Base-by-base conservation (phyloP, 176 grass and related monocot genomes). In the Chloris gayana region DNA sequence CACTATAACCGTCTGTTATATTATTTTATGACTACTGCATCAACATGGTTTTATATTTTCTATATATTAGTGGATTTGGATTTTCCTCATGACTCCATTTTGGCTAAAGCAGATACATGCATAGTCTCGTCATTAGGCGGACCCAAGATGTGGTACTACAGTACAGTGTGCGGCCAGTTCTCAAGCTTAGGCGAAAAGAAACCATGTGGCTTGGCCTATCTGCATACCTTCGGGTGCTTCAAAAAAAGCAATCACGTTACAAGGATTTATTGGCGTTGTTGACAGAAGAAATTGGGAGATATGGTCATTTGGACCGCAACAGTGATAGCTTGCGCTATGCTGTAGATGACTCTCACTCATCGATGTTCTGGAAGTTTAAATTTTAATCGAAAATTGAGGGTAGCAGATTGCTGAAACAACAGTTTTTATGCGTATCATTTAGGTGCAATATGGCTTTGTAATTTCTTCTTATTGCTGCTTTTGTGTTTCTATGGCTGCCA, bases 321-420 rank as follows among this genome's bases (percentile, higher is more conserved):
- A 92, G 32, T 31, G 84, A 69, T 51, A 62, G 57, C 62, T 66
- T 98, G 77, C 73, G 60, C 56, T 92, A 98, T 51, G 95, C 91
- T 57, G 87, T 98, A 19, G 81, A 94, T 71, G 89, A 90, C 51
- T 92, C 85, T 41, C 95, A 94, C 69, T 98, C 95, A 1, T 98
- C 92, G 4, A 67, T 90, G 76, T 98, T 98, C 49, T 89, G 87
- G 88, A 92, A 87, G 64, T 84, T 94, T 60, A 94, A 91, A 21
- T 98, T 92, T 72, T 98, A 90, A 76, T 88, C 62, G 65, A 42
- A 62, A 82, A 72, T 22, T 49, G 14, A 34, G 7, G 47, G 26
- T 39, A 14, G 6, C 64, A 29, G 35, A 54, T 63, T 61, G 24
- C n/a, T 59, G n/a, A n/a, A n/a, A n/a, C n/a, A n/a, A n/a, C n/a